Evolutionary conservation across 2,329 filamentous ascomycete species (phyloP).

Genomic region (Curvularia hawaiiensis): DNA sequence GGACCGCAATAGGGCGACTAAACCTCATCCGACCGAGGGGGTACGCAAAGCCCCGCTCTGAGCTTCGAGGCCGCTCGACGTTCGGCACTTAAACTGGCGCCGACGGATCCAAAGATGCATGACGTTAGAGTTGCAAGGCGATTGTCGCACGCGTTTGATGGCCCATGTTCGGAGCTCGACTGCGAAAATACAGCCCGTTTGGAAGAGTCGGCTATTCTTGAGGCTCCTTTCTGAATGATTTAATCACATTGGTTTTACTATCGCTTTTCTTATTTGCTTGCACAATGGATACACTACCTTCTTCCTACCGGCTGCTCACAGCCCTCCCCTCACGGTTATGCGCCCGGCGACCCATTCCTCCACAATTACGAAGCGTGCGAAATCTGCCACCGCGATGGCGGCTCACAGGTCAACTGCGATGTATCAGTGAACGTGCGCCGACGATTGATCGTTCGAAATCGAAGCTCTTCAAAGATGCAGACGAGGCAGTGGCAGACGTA

Average conservation of each 20-base stretch:
- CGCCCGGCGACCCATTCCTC: conserved; percentile 33
- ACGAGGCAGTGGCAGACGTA: conserved; percentile 46
- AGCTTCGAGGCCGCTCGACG: conserved; percentile 1
- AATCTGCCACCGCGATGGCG: conserved; percentile 28
- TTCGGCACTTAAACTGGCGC: conserved; percentile 13
- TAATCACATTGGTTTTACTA: conserved; percentile 4
- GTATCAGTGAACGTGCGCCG: conserved; percentile 35
- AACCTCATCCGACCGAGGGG: conserved; percentile 6
- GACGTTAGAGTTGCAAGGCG: conserved; percentile 9
- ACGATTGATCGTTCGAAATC: conserved; percentile 43
- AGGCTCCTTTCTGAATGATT: conserved; percentile 2
- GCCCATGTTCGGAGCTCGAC: conserved; percentile 6
- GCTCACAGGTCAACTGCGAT: conserved; percentile 30
- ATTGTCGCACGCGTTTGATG: conserved; percentile 9
- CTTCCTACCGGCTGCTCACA: conserved; percentile 37
- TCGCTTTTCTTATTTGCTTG: not conserved
- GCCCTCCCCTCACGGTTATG: conserved; percentile 37
- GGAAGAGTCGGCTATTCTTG: conserved; percentile 9
- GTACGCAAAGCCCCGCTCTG: conserved; percentile 9
- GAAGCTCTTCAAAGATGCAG: conserved; percentile 45
- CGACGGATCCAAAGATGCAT: conserved; percentile 12
- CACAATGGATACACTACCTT: conserved; percentile 39
- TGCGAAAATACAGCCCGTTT: conserved; percentile 1
- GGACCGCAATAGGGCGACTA: not conserved
- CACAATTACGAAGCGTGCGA: conserved; percentile 31